Conservation (phyloP, 805 yeast genomes). For the Cyberlindnera mycetangii region DNA sequence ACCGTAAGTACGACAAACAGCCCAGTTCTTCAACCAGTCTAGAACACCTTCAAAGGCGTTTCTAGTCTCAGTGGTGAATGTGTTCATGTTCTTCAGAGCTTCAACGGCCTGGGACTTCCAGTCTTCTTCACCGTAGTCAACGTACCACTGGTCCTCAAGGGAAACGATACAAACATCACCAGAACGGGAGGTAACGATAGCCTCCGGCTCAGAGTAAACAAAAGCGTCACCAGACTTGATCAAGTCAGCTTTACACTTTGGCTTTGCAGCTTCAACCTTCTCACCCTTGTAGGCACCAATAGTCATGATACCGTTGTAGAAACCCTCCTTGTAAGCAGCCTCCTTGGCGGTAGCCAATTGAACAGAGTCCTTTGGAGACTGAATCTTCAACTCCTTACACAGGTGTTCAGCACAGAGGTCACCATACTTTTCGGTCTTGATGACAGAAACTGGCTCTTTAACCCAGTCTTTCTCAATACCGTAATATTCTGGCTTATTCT, state of each 20-base stretch:
- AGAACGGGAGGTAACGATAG: slow-evolving; percentile 84
- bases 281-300: slow-evolving; percentile 84
- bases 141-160: slow-evolving; percentile 97
- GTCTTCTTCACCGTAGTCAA: slow-evolving; percentile 87
- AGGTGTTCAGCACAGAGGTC: slow-evolving; percentile 80
- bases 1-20: slow-evolving; percentile 94
- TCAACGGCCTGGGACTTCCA: slow-evolving; percentile 89
- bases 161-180: slow-evolving; percentile 97
- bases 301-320: slow-evolving; percentile 80
- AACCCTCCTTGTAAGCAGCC: slow-evolving; percentile 94
- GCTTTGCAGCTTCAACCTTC: slow-evolving; percentile 88
- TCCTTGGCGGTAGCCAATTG: slow-evolving; percentile 92
- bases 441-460: slow-evolving; percentile 67
- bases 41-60: slow-evolving; percentile 93
- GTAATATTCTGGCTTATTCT: slow-evolving; percentile 88
- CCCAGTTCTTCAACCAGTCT: slow-evolving; percentile 98
- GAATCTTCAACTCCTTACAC: slow-evolving; percentile 84
- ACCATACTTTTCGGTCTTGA: slow-evolving; percentile 84
- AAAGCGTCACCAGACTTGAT: slow-evolving; percentile 77
- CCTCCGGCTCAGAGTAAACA: slow-evolving; percentile 93
- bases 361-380: slow-evolving; percentile 88
- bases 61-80: slow-evolving; percentile 78
- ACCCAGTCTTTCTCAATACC: slow-evolving; percentile 87
- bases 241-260: slow-evolving; percentile 79
- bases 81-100: slow-evolving; percentile 72